Evolutionary conservation across 1,284 basidiomycete genomes (phyloP), one percentile per base, ranked within the genome.

Genomic region (Anthracocystis setariae): DNA sequence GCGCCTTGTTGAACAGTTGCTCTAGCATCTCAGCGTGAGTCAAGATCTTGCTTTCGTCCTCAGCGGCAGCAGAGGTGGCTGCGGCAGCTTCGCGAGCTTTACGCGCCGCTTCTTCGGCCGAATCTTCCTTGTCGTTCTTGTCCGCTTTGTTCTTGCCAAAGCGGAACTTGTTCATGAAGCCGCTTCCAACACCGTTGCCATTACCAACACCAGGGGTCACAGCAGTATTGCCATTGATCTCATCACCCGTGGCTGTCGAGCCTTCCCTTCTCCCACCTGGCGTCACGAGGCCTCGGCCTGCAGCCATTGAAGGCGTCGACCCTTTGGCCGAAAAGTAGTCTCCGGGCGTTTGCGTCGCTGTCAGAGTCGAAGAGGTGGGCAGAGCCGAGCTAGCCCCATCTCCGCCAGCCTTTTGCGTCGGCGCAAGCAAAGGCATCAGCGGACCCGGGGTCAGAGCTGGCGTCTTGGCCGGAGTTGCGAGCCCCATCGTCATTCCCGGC

Each of bases 1-100:
- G 85, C 0, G 89, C 86, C 15, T 87, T 87, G 0, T 89, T 86
- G 2, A 94, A 86, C 15, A 96, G 84, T 2, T 85, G 79, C 76
- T 93, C 89, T 24, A 90, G 79, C 9, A 49, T 47, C 42, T 59
- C 37, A 0, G 45, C 38, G 33, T 60, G 64, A 15, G 69, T 67
- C 9, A 55, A 23, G 2, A 35, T 42, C 45, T 58, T 53, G 17
- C 39, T 38, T 5, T 47, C 33, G 1, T 37, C 57, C 2, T 60
- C 58, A 18, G 15, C 25, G 24, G 23, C 62, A 5, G 57, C 55
- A 9, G 40, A 17, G 0, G n/a, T 13, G 5, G 60, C 42, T 5
- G 51, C 27, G 5, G 56, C 43, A 0, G 64, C 40, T 23, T 48
- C 60, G 17, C 42, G 44, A 15, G 59, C 46, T 23, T 63, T 62